A percentile compares a stretch with the other conserved stretches of the same genome.
phyloP scores from a whole-genome alignment of 2,329 filamentous ascomycete genomes.

The Talaromyces verruculosus region DNA sequence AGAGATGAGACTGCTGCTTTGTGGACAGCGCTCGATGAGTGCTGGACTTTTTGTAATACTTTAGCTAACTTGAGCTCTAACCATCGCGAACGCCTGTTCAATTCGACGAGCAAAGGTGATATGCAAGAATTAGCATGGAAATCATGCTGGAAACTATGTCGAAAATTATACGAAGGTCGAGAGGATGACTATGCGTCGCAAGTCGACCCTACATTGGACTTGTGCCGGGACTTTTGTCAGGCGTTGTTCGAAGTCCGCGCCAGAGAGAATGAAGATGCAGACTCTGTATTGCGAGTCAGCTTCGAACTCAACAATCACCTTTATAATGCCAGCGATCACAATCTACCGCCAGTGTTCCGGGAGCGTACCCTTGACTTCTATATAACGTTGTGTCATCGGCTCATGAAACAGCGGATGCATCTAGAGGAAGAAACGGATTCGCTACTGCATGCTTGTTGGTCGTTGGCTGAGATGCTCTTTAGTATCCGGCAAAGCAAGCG shows the following conservation, averaged over 20 bases:
- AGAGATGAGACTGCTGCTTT: slow-evolving; percentile 64
- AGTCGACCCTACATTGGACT: slow-evolving; percentile 73
- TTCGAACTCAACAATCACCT: slow-evolving; percentile 95
- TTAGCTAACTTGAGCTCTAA: slow-evolving; percentile 80
- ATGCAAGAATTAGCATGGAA: slow-evolving; percentile 88
- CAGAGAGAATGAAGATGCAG: slow-evolving; percentile 72
- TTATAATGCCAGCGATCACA: slow-evolving; percentile 85
- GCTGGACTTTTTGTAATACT: slow-evolving; percentile 92
- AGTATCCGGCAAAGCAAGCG: slow-evolving; percentile 79
- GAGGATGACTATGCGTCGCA: slow-evolving; percentile 69
- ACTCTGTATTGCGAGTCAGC: slow-evolving; percentile 86
- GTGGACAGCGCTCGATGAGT: slow-evolving; percentile 77
- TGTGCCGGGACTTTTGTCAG: slow-evolving; percentile 91
- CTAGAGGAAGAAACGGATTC: slow-evolving; percentile 79
- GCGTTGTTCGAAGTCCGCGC: slow-evolving; percentile 82
- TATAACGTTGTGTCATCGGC: slow-evolving; percentile 83
- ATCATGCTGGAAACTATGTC: slow-evolving; percentile 89
- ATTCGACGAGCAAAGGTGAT: slow-evolving; percentile 69
- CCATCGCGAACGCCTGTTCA: slow-evolving; percentile 76
- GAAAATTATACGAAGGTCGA: slow-evolving; percentile 79
- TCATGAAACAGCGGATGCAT: slow-evolving; percentile 91
- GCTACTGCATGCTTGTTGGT: slow-evolving; percentile 82
- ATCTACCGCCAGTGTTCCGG: slow-evolving; percentile 79
- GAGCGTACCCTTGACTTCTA: slow-evolving; percentile 93
- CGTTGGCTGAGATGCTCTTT: slow-evolving; percentile 88